Conservation (phyloP, 1,139 yeast species). For the Eremothecium sinecaudum region DNA sequence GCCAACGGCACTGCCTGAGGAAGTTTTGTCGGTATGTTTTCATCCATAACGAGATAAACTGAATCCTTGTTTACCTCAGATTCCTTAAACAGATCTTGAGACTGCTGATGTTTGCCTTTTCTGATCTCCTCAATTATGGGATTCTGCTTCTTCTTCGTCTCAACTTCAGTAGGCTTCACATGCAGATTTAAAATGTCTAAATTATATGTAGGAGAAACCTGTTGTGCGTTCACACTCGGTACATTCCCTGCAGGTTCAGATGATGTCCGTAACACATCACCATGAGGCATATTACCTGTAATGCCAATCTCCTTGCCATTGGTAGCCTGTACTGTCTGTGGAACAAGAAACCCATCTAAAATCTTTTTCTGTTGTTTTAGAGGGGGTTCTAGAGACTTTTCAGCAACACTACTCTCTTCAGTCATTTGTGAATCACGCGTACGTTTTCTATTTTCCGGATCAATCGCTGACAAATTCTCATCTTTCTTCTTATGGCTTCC, state of each 20-base stretch:
- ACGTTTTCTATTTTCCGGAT: conserved; percentile 2
- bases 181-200: conserved; percentile 10
- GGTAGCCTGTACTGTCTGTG: background rate
- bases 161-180: conserved; percentile 18
- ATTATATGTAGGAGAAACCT: conserved; percentile 3
- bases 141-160: conserved; percentile 8
- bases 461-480: background rate
- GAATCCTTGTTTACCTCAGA: conserved; percentile 31
- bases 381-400: background rate
- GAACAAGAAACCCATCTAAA: background rate
- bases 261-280: background rate
- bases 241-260: background rate
- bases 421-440: conserved; percentile 1
- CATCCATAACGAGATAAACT: conserved; percentile 38
- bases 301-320: conserved; percentile 5
- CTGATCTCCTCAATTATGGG: conserved; percentile 8
- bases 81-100: conserved; percentile 14
- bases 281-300: background rate
- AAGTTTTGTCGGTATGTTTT: conserved; percentile 40
- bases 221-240: conserved; percentile 1
- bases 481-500: conserved; percentile 4
- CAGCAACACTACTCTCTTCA: background rate
- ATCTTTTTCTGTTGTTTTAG: background rate
- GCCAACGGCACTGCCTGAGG: conserved; percentile 61
- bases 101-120: conserved; percentile 7